These are phyloP conservation scores for Tulasnella sp. DNA, from an alignment of 768 basidiomycete species.

Conservation along the genomic window DNA sequence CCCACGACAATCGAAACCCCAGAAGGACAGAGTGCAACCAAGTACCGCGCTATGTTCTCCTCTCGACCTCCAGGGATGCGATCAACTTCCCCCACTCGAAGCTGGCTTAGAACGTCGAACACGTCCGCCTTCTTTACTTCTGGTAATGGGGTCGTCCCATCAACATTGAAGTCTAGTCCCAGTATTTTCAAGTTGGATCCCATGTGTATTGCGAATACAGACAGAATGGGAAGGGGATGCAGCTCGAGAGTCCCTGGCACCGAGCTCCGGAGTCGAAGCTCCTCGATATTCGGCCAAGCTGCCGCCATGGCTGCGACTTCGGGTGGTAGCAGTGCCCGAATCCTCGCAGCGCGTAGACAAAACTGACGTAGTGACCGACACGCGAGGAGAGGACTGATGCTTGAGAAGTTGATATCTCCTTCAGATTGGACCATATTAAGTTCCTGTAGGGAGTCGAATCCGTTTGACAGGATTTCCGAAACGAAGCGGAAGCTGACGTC, in stretches of 20 bases:
- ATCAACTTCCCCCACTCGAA: background rate
- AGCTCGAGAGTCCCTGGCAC: background rate
- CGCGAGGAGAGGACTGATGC: background rate
- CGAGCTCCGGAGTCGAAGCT: background rate
- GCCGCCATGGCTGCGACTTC: background rate
- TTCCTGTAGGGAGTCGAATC: background rate
- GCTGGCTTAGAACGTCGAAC: background rate
- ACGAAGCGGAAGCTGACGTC: background rate
- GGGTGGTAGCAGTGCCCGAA: background rate
- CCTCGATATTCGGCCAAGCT: background rate
- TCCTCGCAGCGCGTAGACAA: background rate
- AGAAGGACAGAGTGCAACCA: background rate
- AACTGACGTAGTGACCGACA: background rate
- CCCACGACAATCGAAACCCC: background rate
- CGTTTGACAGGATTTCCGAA: background rate
- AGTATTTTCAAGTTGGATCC: background rate
- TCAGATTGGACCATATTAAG: background rate
- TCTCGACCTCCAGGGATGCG: background rate
- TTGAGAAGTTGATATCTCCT: background rate
- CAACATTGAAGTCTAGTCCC: background rate
- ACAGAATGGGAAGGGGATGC: background rate
- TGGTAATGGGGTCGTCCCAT: background rate
- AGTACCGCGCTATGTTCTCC: background rate
- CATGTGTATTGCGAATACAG: background rate
- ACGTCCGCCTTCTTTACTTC: background rate